Base-by-base conservation (phyloP, 2,329 filamentous ascomycete genomes). In the Trichoderma guizhouense region DNA sequence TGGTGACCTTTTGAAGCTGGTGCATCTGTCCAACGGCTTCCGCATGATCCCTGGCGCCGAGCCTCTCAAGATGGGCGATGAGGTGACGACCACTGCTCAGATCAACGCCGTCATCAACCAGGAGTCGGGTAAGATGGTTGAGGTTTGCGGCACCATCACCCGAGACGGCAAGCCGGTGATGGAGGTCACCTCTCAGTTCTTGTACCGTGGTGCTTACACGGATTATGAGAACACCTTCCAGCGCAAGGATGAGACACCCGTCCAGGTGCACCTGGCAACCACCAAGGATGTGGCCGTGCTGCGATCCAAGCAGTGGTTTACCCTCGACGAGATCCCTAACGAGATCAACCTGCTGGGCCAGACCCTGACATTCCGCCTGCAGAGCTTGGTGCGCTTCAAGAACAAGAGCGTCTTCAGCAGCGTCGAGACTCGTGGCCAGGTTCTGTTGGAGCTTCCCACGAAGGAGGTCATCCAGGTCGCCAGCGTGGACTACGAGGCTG, bases 181-280 rank as follows among this genome's bases (percentile, higher is more conserved):
- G 96, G 94, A 99, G 80, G 96, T 99, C 32, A 98, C 95, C 14
- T 98, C 94, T 74, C 96, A 99, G 82, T 99, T 99, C 88, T 83
- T 99, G 78, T 99, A 99, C 87, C 92, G 97, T 64, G 96, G 96
- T 71, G 87, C 88, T 34, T 99, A 99, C 84, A 92, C 89, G 71
- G 97, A 99, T 82, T 99, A 90, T 77, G 93, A 98, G 84, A 99
- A 97, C 84, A 99, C 97, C 7, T 99, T 99, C 90, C 95, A 98
- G 84, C 93, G 96, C 80, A 98, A 98, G 88, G 89, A 91, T 7
- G 96, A 99, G 85, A 97, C 93, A 1, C 95, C 95, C 1, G 96
- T 98, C 87, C 93, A 99, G 83, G 86, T 99, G 32, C 92, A 97
- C 79, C 88, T 99, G 63, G 91, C 87, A 15, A 95, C 94, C 3